These are phyloP conservation scores for Dichotomocladium elegans DNA, from an alignment of 371 early-diverging fungal genomes.

Conservation along the genomic window DNA sequence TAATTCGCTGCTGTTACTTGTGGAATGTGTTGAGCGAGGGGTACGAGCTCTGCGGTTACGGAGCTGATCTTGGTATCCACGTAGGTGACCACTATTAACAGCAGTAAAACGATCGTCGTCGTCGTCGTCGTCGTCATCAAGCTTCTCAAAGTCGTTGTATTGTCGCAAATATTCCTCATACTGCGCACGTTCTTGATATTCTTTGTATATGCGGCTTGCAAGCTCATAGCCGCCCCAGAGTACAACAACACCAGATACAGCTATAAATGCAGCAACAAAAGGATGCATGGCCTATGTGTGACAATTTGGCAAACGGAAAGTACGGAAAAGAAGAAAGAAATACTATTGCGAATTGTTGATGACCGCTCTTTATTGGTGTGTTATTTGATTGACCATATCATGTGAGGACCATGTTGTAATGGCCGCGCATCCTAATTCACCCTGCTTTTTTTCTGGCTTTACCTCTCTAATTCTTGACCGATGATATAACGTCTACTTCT, in stretches of 20 bases:
- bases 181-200: background rate
- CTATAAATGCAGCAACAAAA: background rate
- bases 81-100: background rate
- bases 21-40: background rate
- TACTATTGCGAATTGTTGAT: too few relatives aligned
- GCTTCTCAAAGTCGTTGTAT: background rate
- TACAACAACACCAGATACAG: background rate
- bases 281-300: conserved; percentile 1
- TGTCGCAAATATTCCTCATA: background rate
- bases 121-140: background rate
- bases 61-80: background rate
- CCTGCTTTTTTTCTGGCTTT: conserved; percentile 1
- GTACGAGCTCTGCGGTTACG: background rate
- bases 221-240: conserved; percentile 1
- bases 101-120: background rate
- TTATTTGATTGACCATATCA: background rate
- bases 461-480: conserved; percentile 8
- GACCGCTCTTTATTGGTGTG: background rate
- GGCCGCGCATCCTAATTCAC: conserved; percentile 2
- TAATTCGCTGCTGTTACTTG: background rate
- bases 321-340: background rate
- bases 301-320: background rate
- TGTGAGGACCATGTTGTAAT: background rate
- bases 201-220: background rate
- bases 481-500: too few relatives aligned